Base-by-base conservation (phyloP, 495 filamentous ascomycete species). In the Thozetella sp. region DNA sequence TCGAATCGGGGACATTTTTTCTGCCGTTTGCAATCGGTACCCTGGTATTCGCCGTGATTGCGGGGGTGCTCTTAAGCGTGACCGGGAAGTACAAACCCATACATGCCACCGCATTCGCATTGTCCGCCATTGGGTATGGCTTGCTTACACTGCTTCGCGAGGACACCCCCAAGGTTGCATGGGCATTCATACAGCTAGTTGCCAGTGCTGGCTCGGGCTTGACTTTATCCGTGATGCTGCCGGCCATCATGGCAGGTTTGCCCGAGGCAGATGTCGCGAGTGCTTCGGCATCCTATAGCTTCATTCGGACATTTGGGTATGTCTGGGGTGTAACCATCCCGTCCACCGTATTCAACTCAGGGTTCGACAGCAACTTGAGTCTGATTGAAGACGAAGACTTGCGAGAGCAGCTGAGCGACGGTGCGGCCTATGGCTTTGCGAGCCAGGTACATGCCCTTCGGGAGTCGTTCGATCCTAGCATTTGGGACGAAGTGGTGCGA, bases 271-370 rank as follows among this genome's bases (percentile, higher is more conserved):
- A 81, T 40, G 54, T 56, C 0, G 76, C 72, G 0, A 57, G 54
- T 1, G 63, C 70, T 2, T 77, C 72, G 0, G 67, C 45, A 0
- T 67, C 65, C 0, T 82, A 63, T 59, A 55, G 64, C 0, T 79
- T 80, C 46, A 37, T 75, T 3, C 66, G 76, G 2, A 64, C 34
- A 23, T 76, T 79, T 40, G 79, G 78, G 0, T 22, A 37, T 22
- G 63, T 80, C 24, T 81, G 76, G 76, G 78, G 74, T 1, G 66
- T 74, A 25, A 1, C 56, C 71, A 2, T 65, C 78, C n/a, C 25
- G 57, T 67, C 48, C 25, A 12, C 15, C 25, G 65, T 59, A 3
- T 60, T 53, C 27, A 60, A 48, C 22, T 37, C 15, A 37, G 30
- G 30, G n/a, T n/a, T n/a, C n/a, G n/a, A n/a, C n/a, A n/a, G n/a